Evolutionary conservation across 805 yeast species (phyloP), one percentile per base, ranked within the genome.

Genomic region (Nakazawaea anatomiae): DNA sequence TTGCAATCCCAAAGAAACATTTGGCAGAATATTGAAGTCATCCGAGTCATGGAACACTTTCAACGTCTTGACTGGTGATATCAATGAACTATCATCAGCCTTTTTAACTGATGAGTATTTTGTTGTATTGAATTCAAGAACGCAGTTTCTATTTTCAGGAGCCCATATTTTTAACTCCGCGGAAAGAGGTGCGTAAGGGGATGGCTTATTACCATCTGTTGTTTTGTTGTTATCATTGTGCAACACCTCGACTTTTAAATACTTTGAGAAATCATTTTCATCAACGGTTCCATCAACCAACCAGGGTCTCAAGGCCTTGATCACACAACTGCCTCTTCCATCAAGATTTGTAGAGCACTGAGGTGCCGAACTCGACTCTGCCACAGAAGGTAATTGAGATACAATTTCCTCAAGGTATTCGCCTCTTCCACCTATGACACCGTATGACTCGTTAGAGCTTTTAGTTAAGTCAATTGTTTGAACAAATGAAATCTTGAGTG

Each of bases 401-500:
- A 89, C 61, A 38, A 84, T 63, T 6, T 74, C 63, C 44, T 63
- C 60, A 28, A 82, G 67, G 51, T 71, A 72, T 8, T 80, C 82
- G 25, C 66, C 65, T 55, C 85, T 74, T 4, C 86, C 87, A 54
- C 54, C 67, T 0, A 82, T 74, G 28, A 65, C 66, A 18, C 80
- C 82, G 32, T 58, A 60, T 12, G 82, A 66, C 4, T 60, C 59
- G 3, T 59, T 52, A 1, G 66, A 52, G 14, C 55, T 53, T 38
- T 67, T 60, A 0, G 59, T 55, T 51, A 84, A 64, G 55, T 86
- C 77, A 48, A 85, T 71, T 1, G 70, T 67, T 65, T 90, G 91
- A 36, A 82, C 67, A 59, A 86, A 85, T 55, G 91, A 72, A 52
- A 88, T 69, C 62, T 89, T 90, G 64, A 89, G 63, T 4, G 96